A percentile compares a stretch with the other conserved stretches of the same genome.
These are phyloP conservation scores for Mycena belliarum DNA, from an alignment of 768 basidiomycete species.

Conservation along the genomic window DNA sequence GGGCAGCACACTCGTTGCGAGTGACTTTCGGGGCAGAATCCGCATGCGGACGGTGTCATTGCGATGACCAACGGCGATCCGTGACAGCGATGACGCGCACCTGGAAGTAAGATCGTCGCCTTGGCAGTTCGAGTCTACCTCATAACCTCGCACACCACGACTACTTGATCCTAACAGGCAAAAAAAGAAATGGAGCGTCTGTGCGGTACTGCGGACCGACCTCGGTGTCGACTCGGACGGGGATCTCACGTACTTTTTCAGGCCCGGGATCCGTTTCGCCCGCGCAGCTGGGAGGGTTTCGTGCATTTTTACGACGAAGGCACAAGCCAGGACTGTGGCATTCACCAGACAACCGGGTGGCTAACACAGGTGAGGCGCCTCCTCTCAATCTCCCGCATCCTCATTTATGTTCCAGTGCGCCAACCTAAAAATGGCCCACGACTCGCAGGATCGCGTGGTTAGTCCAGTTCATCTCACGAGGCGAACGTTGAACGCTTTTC, in stretches of 20 bases:
- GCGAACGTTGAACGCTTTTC: not conserved
- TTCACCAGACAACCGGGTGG: too few relatives aligned
- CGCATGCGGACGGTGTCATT: too few relatives aligned
- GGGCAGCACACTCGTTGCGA: too few relatives aligned
- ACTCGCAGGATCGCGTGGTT: constrained; percentile 18
- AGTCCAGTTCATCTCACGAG: not conserved
- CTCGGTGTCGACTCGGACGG: not conserved
- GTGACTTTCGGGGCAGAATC: too few relatives aligned
- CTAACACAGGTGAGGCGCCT: constrained; percentile 7
- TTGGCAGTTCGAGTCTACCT: too few relatives aligned
- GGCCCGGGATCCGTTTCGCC: constrained; percentile 11
- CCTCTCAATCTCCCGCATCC: not conserved
- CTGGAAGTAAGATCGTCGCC: too few relatives aligned
- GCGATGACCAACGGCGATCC: too few relatives aligned
- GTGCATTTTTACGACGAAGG: constrained; percentile 5
- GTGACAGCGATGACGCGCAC: too few relatives aligned
- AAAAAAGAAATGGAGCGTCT: too few relatives aligned
- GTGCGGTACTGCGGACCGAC: too few relatives aligned
- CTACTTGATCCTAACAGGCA: too few relatives aligned
- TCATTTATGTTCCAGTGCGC: not conserved
- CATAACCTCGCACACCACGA: too few relatives aligned
- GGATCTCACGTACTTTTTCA: constrained; percentile 4
- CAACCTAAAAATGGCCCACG: constrained; percentile 22
- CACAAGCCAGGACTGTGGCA: not conserved
- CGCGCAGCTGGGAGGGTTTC: constrained; percentile 7